Percentiles rank a stretch among this genome's conserved stretches.
Evolutionary conservation across 768 basidiomycete species (phyloP).

Genomic region (Lenzites betulinus): DNA sequence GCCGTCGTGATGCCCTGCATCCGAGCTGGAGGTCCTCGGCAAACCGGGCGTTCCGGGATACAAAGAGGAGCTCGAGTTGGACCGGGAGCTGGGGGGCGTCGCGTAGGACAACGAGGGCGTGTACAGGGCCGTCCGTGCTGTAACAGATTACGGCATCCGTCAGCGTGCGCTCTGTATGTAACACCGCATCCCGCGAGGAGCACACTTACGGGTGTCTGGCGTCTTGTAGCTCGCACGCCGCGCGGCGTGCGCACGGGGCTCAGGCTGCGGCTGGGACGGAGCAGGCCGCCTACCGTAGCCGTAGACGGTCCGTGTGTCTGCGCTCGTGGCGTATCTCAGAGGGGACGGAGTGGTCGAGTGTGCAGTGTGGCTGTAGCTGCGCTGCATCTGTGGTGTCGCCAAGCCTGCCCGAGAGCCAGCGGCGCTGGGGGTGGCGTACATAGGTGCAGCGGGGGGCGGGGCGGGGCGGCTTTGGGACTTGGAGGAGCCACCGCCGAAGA

Average conservation of each 20-base stretch:
- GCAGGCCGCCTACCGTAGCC: slow-evolving; percentile 38
- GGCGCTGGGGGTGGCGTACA: slow-evolving; percentile 26
- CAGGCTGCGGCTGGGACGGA: slow-evolving; percentile 29
- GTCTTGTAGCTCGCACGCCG: slow-evolving; percentile 47
- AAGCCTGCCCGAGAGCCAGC: slow-evolving; percentile 23
- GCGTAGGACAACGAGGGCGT: slow-evolving; percentile 27
- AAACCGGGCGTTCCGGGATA: slow-evolving; percentile 39
- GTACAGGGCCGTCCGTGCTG: slow-evolving; percentile 26
- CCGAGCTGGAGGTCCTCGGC: slow-evolving; percentile 34
- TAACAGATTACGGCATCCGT: slow-evolving; percentile 1
- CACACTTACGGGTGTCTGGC: slow-evolving; percentile 45
- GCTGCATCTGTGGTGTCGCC: slow-evolving; percentile 32
- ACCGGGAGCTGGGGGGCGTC: slow-evolving; percentile 47
- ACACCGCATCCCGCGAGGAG: neutral
- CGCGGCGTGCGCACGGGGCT: slow-evolving; percentile 39
- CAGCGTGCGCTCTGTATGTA: neutral
- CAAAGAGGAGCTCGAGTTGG: slow-evolving; percentile 54
- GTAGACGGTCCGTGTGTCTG: slow-evolving; percentile 32
- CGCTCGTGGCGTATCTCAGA: slow-evolving; percentile 28
- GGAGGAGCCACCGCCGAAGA: slow-evolving; percentile 43
- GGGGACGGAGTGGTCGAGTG: slow-evolving; percentile 41
- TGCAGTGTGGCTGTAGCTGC: slow-evolving; percentile 45
- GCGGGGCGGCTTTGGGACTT: slow-evolving; percentile 48
- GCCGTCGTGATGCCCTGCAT: slow-evolving; percentile 42
- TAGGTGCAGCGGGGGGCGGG: slow-evolving; percentile 34